Evolutionary conservation across 306 rosid genomes (phyloP), one percentile per base, ranked within the genome.

Genomic region (Castanopsis chinensis): DNA sequence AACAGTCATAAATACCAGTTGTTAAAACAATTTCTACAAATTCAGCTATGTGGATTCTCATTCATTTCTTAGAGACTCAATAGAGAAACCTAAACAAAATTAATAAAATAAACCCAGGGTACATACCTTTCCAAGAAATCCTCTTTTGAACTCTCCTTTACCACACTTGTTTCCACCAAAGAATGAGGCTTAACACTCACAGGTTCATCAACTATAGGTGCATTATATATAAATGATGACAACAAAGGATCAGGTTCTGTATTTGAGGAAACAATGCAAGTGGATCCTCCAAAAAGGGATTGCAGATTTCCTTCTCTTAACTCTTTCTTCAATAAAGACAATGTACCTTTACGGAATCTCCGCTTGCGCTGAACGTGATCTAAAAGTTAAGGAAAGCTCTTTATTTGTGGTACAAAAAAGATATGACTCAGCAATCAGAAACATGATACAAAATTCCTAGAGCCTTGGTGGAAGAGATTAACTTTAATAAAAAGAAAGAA

Each of bases 321-420:
- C 86, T 95, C 99, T 85, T 75, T 91, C 89, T 88, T 95, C 83
- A 95, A 80, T 49, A 85, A 58, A 17, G 97, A 85, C 71, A 86
- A 89, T 75, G 99, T 81, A 81, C 81, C 83, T 84, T 79, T 91
- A 72, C 89, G 91, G 15, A 79, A 71, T 84, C 89, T 95, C 88
- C 97, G 91, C 81, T 78, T 93, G 70, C 96, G 94, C 91, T 89
- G 98, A 84, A 92, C 87, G 99, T 95, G 86, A 80, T 64, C 32
- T 76, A 75, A 74, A 73, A 43, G 97, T 94, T 74, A 94, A 76
- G 97, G 91, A 85, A 76, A 30, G 14, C 33, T 35, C 23, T 19
- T 25, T 71, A 19, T 12, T 12, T 14, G n/a, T 45, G 76, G 45
- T 14, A 30, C 52, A 2, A 33, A 71, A 71, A 63, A 20, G 54